A percentile compares a stretch with the other conserved stretches of the same genome.
Conservation (phyloP, 495 filamentous ascomycete genomes). For the Tuber brumale region DNA sequence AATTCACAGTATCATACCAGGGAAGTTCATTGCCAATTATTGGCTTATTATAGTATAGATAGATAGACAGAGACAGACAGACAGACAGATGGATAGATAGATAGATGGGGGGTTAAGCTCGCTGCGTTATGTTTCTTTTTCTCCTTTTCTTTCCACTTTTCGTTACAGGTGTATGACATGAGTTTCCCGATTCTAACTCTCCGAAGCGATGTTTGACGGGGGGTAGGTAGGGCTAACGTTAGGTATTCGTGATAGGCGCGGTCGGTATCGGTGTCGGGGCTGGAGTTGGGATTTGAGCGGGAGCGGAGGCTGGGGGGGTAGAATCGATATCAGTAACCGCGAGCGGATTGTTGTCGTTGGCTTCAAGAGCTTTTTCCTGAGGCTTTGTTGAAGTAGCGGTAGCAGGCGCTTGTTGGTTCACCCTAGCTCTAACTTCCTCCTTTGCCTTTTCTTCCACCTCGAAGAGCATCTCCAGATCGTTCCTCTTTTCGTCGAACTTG, state of each 20-base stretch:
- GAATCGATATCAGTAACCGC: not conserved
- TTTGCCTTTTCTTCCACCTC: slow-evolving; percentile 38
- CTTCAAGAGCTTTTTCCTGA: slow-evolving; percentile 17
- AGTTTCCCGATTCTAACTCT: not conserved
- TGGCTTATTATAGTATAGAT: not conserved
- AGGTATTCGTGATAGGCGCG: not conserved
- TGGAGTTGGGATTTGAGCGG: not conserved
- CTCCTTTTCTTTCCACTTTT: not conserved
- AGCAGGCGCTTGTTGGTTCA: slow-evolving; percentile 25
- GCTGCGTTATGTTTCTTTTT: not conserved
- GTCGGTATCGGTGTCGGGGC: not conserved
- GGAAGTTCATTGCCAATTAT: not conserved
- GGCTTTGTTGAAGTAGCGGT: slow-evolving; percentile 8
- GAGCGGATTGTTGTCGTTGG: slow-evolving; percentile 27
- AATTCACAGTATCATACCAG: not conserved
- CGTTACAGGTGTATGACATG: not conserved
- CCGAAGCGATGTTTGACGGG: not conserved
- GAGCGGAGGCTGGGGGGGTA: not conserved
- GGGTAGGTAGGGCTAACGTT: not conserved
- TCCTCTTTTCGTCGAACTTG: slow-evolving; percentile 39
- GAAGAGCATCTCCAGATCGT: slow-evolving; percentile 40
- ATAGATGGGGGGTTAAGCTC: not conserved
- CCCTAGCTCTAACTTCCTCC: slow-evolving; percentile 34
- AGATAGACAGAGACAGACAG: not conserved
- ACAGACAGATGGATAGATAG: not conserved